phyloP scores from a whole-genome alignment of 129 eudicot genomes.

The Ambrosia artemisiifolia region DNA sequence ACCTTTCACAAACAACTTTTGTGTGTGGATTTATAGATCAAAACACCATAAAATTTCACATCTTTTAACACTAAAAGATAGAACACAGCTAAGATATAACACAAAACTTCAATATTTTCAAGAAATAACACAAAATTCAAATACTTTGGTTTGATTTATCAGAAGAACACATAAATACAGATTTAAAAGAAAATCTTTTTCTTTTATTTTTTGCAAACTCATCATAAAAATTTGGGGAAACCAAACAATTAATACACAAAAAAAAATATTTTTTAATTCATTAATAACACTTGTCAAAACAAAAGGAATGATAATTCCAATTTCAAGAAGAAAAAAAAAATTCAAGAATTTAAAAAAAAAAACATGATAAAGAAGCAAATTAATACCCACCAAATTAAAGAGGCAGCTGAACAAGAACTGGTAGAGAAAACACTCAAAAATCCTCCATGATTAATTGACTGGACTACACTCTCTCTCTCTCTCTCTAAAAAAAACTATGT shows the following conservation, averaged over 20 bases:
- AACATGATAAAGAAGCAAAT: slow-evolving; percentile 13
- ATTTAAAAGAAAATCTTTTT: no score
- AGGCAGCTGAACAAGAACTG: slow-evolving; percentile 21
- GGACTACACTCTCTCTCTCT: slow-evolving; percentile 30
- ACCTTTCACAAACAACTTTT: slow-evolving; percentile 28
- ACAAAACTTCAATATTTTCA: neutral
- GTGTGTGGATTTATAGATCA: neutral
- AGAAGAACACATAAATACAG: neutral
- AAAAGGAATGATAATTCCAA: neutral
- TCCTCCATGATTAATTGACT: slow-evolving; percentile 46
- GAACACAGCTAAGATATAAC: neutral
- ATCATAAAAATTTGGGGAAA: slow-evolving; percentile 4
- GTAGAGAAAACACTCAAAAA: slow-evolving; percentile 22
- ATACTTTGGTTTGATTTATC: slow-evolving; percentile 3
- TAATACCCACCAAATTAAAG: slow-evolving; percentile 34
- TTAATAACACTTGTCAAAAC: neutral
- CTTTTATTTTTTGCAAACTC: neutral
- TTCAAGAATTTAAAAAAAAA: neutral
- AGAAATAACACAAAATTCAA: slow-evolving; percentile 9
- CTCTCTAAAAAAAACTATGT: slow-evolving; percentile 6
- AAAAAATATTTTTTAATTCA: neutral
- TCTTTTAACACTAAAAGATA: slow-evolving; percentile 10
- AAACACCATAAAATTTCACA: slow-evolving; percentile 10
- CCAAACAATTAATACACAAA: neutral
- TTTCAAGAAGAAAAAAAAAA: neutral